Base-by-base conservation (phyloP, 78 protist genomes). In the Anaeramoeba ignava region DNA sequence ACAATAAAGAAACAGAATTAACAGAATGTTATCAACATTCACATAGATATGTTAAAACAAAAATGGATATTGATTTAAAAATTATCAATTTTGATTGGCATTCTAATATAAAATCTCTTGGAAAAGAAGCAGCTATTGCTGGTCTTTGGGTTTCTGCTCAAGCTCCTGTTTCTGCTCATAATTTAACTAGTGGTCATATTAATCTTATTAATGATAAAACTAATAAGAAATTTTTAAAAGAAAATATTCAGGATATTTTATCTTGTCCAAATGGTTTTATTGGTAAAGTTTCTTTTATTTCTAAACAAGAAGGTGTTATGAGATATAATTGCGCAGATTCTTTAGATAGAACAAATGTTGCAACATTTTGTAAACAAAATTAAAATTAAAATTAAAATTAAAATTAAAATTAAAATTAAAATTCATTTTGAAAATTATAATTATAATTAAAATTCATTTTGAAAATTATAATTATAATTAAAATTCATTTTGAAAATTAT, bases 11-110 rank as follows among this genome's bases (percentile, higher is more conserved):
- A 17, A 17, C 17, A 17, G 73, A 27, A 54, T 54, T 54, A 54
- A 54, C 17, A 27, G 73, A 54, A 54, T 27, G 17, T 8, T 54
- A 54, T 54, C 73, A 54, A 17, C 73, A 54, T 27, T 54, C 36
- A 27, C 8, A 27, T 27, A 54, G 17, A 54, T 54, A 54, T 17
- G 17, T 54, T 54, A 54, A 54, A 17, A 17, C 8, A 54, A 27
- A 27, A 27, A 8, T 54, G 36, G 8, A 8, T 54, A 54, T 54
- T 54, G 73, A 54, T 27, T 8, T 54, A 27, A 54, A 54, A 54
- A 27, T 54, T 27, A 54, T 54, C 73, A 54, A 54, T 54, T 54
- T 54, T 54, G 73, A 54, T 54, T 54, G 73, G 73, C 73, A 54
- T 54, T 27, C 8, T 27, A 54, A 54, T 54, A 17, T 54, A 54